These are phyloP conservation scores for Penicillium sclerotigenum DNA, from an alignment of 2,329 filamentous ascomycete species.

Conservation along the genomic window DNA sequence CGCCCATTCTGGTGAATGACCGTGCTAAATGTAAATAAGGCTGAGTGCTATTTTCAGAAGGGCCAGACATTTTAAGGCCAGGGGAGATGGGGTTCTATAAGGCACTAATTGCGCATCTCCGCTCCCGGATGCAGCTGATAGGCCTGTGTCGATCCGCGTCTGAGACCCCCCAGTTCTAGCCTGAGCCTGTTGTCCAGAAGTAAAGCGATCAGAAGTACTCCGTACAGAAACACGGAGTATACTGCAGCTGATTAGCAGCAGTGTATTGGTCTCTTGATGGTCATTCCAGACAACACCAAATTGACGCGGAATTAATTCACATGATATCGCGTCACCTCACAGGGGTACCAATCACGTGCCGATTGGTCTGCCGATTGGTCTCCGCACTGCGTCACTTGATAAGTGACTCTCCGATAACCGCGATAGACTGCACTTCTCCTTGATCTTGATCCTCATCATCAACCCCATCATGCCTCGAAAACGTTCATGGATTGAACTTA, in stretches of 20 bases:
- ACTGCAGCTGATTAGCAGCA: neutral
- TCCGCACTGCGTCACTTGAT: conserved; percentile 28
- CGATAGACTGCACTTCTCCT: conserved; percentile 11
- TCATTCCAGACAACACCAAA: neutral
- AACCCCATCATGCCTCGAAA: conserved; percentile 24
- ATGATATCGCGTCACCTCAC: conserved; percentile 12
- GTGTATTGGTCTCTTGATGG: neutral
- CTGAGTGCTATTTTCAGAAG: conserved; percentile 24
- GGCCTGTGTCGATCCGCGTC: conserved; percentile 26
- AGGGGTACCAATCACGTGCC: conserved; percentile 20
- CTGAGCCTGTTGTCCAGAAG: neutral
- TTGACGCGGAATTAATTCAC: neutral
- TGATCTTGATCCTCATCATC: conserved; percentile 2
- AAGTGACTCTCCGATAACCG: conserved; percentile 10
- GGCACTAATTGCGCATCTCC: conserved; percentile 23
- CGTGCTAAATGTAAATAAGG: conserved; percentile 28
- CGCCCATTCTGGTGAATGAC: conserved; percentile 36
- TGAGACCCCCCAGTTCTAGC: conserved; percentile 10
- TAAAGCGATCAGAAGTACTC: neutral
- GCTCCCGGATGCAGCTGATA: conserved; percentile 28
- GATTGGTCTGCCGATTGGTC: conserved; percentile 15
- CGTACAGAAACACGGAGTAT: neutral
- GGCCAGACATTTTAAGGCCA: conserved; percentile 20
- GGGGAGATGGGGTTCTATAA: conserved; percentile 26
- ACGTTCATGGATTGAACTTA: conserved; percentile 12